Evolutionary conservation across 108 stramenopile genomes (phyloP), one percentile per base, ranked within the genome.

Genomic region (Hondaea fermentalgiana): DNA sequence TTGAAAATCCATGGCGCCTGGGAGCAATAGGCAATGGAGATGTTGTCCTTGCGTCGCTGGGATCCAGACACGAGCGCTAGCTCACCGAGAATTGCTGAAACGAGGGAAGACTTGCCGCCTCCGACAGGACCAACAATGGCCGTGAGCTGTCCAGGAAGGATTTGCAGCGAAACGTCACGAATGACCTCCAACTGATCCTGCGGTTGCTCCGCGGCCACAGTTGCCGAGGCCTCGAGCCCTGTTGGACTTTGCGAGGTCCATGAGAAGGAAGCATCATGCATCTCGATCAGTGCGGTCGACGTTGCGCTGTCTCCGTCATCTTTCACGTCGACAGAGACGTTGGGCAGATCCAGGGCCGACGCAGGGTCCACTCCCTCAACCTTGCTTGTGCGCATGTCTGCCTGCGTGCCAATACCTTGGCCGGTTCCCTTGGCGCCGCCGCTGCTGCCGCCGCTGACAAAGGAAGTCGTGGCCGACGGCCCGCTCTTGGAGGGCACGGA

Each of bases 1-100:
- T 97, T 98, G 69, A 97, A 72, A 53, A 98, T 96, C 97, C 97
- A 98, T 14, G 98, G 93, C 3, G 93, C 92, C 91, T 98, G 98
- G 5, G 96, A 94, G 55, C 93, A 96, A 90, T 95, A 97, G 8
- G 97, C 93, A 94, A 72, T 95, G 90, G 47, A 89, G 12, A 95
- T 96, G 72, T 45, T 23, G 10, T 28, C 10, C 5, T 69, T 8
- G 25, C 64, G 64, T 14, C 42, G 42, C 64, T 69, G 35, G 25
- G 25, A 42, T 12, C 64, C 64, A 8, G 35, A 42, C 10, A 69
- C 64, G 25, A 69, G 42, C 64, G 64, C 64, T 1, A 96, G 91
- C 92, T 97, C 96, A 0, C 95, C 95, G 58, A 98, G 90, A 21
- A 98, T 91, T 5, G 94, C 96, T 45, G 92, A 89, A 35, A 97